Evolutionary conservation across 805 yeast genomes (phyloP).

Genomic region (Gaillardinia entomophila): DNA sequence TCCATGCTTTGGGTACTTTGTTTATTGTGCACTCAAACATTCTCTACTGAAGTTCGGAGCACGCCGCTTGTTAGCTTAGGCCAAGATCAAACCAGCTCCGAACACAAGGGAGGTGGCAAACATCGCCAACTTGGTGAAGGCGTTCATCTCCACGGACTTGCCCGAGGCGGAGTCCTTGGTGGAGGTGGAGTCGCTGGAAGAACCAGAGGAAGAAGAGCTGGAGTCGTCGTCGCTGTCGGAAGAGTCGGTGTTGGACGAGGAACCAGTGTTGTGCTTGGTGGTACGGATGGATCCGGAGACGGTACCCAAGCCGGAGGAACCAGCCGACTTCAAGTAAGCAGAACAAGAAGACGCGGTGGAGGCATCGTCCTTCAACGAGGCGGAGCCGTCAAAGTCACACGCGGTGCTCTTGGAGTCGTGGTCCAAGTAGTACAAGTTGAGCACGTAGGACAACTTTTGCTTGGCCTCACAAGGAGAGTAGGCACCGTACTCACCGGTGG

Average conservation of each 20-base stretch:
- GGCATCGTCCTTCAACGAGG: slow-evolving; percentile 38
- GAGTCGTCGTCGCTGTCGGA: slow-evolving; percentile 1
- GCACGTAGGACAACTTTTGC: slow-evolving; percentile 58
- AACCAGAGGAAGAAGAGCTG: slow-evolving; percentile 2
- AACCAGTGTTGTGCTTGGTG: slow-evolving; percentile 22
- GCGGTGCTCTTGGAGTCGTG: slow-evolving; percentile 8
- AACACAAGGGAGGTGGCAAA: slow-evolving; percentile 18
- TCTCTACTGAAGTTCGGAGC: neutral
- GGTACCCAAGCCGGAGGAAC: slow-evolving; percentile 61
- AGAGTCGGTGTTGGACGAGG: slow-evolving; percentile 6
- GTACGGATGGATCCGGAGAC: slow-evolving; percentile 29
- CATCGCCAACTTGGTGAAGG: slow-evolving; percentile 13
- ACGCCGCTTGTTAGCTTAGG: slow-evolving; percentile 1
- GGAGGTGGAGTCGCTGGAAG: slow-evolving; percentile 12
- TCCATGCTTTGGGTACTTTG: neutral
- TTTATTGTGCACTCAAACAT: neutral
- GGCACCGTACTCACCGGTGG: slow-evolving; percentile 63
- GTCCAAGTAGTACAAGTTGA: slow-evolving; percentile 53
- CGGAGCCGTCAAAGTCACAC: slow-evolving; percentile 41
- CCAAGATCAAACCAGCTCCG: slow-evolving; percentile 23
- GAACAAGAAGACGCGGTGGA: slow-evolving; percentile 51
- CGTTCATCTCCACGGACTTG: slow-evolving; percentile 8
- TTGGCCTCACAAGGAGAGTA: slow-evolving; percentile 66
- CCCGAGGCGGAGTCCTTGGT: slow-evolving; percentile 15
- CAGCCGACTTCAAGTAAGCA: slow-evolving; percentile 58